A percentile compares a stretch with the other conserved stretches of the same genome.
These are phyloP conservation scores for Aspergillus costaricaensis DNA, from an alignment of 2,329 filamentous ascomycete genomes.

Conservation along the genomic window DNA sequence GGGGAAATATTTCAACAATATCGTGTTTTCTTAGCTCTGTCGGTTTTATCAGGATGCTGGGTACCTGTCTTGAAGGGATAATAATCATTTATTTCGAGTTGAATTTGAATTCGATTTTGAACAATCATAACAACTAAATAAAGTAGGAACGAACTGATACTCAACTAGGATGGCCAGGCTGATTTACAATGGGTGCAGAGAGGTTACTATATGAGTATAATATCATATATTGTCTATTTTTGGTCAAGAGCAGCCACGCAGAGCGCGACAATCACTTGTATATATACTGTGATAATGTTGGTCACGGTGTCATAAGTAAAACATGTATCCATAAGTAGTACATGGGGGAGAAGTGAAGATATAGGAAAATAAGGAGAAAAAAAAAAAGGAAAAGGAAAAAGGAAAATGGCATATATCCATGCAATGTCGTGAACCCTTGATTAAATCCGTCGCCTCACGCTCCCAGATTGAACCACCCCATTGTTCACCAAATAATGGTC, in stretches of 20 bases:
- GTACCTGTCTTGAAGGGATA: too few species aligned
- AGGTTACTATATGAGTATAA: background rate
- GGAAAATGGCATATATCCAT: slow-evolving; percentile 21
- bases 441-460: slow-evolving; percentile 14
- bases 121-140: rapidly evolving
- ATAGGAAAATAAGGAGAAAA: slow-evolving; percentile 8
- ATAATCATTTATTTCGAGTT: too few species aligned
- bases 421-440: slow-evolving; percentile 21
- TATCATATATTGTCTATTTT: background rate
- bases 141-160: too few species aligned
- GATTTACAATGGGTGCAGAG: background rate
- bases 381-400: slow-evolving; percentile 9
- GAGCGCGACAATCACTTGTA: background rate
- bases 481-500: slow-evolving; percentile 4
- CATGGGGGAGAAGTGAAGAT: slow-evolving; percentile 11
- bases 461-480: slow-evolving; percentile 9
- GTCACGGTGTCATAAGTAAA: slow-evolving; percentile 10
- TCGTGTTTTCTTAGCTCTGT: too few species aligned
- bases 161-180: too few species aligned
- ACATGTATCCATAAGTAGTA: slow-evolving; percentile 19
- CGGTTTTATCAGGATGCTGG: too few species aligned
- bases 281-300: slow-evolving; percentile 9
- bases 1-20: too few species aligned
- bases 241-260: background rate
- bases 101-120: too few species aligned